Evolutionary conservation across 1,284 basidiomycete species (phyloP), one percentile per base, ranked within the genome.

Genomic region (Ceratobasidium sp.): DNA sequence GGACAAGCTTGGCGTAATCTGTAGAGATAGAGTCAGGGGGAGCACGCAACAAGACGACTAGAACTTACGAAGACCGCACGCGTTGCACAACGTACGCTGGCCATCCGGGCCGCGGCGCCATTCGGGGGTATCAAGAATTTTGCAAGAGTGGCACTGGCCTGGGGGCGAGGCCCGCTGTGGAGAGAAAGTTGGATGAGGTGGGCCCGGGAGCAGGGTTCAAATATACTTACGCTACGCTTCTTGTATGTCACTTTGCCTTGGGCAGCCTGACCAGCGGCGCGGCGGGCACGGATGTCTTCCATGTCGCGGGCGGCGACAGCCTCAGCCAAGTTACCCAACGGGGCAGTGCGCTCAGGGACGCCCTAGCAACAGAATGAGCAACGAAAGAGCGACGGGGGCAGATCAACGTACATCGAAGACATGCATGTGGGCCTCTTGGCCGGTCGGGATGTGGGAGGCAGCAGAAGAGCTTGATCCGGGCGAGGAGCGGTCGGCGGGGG

Each of bases 31-130:
- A 34, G 59, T 43, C 32, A 19, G 59, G 32, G 22, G 19, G 5
- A 34, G 69, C 44, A 69, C 52, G 40, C 19, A 11, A 29, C 46
- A 43, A 54, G 15, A 1, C 8, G 54, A 73, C 11, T 34, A 34
- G 37, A 19, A 75, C 77, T 29, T 66, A 79, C 78, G 78, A 44
- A 79, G 76, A n/a, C 78, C 78, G 57, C 78, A 79, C 19, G 78
- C 78, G 59, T 79, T 79, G 59, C 78, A 79, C 25, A 79, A 74
- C 25, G 78, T 79, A 25, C 77, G 54, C 34, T 76, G 78, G 34
- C 78, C 78, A 62, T 79, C 70, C 25, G 78, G 78, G 54, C 78
- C 78, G 59, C 78, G 67, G 62, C 78, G 71, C 78, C 78, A 79
- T 67, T 79, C 78, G 34, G 78, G 78, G 25, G 78, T 78, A 43